Evolutionary conservation across 2,329 filamentous ascomycete species (phyloP).

Genomic region (Cladosporium sp.): DNA sequence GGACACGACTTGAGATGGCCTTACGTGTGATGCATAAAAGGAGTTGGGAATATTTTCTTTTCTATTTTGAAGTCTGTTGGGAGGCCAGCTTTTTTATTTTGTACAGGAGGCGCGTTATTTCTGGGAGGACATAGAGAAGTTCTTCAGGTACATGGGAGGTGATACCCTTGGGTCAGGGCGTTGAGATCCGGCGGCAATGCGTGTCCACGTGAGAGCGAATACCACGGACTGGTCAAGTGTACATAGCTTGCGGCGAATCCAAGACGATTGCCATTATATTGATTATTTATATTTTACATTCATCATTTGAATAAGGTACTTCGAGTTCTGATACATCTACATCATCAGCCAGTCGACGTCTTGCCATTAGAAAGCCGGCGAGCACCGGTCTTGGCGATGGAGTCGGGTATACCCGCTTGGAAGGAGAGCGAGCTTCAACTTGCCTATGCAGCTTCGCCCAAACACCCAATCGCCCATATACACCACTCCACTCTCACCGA

Average conservation of each 20-base stretch:
- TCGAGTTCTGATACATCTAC: not conserved
- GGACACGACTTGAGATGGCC: not conserved
- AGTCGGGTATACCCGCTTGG: not conserved
- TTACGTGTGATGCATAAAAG: not conserved
- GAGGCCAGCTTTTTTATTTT: not conserved
- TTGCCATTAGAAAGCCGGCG: not conserved
- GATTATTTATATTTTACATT: not conserved
- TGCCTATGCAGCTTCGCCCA: not conserved
- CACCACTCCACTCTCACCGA: constrained; percentile 10
- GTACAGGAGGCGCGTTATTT: not conserved
- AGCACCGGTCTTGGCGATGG: not conserved
- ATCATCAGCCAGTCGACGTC: not conserved
- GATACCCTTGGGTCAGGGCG: constrained; percentile 10
- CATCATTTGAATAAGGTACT: too few relatives aligned
- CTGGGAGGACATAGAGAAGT: not conserved
- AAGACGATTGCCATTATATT: not conserved
- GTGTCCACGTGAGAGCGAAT: too few relatives aligned
- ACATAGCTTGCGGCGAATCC: too few relatives aligned
- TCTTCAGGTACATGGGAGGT: not conserved
- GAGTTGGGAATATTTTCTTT: not conserved
- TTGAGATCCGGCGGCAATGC: not conserved
- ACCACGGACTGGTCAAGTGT: too few relatives aligned
- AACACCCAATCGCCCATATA: not conserved
- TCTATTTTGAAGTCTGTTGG: not conserved
- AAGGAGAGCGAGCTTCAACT: constrained; percentile 4